phyloP scores from a whole-genome alignment of 805 yeast genomes.

The Saturnispora zaruensis region DNA sequence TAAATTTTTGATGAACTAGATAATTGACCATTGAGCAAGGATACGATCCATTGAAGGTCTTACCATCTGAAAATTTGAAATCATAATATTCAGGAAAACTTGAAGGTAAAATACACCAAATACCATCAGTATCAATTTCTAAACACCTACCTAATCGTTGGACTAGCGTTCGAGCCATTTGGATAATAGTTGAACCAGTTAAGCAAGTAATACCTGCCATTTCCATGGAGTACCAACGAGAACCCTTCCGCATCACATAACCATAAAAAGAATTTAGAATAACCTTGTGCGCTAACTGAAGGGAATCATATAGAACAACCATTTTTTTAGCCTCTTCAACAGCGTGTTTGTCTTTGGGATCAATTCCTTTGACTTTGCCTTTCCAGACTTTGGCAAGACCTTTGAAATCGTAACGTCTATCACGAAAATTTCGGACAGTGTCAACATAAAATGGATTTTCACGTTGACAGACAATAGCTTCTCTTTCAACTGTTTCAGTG shows the following conservation, averaged over 20 bases:
- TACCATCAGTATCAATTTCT: constrained; percentile 97
- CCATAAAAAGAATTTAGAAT: constrained; percentile 96
- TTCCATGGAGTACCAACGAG: constrained; percentile 99
- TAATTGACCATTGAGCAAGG: constrained; percentile 96
- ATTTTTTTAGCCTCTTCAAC: constrained; percentile 89
- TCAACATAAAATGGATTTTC: constrained; percentile 96
- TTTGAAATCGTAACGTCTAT: constrained; percentile 92
- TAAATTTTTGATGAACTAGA: constrained; percentile 80
- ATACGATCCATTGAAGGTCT: constrained; percentile 68
- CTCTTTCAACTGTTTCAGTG: constrained; percentile 78
- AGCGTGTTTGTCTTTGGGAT: constrained; percentile 45
- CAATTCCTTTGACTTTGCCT: constrained; percentile 55
- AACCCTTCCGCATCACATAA: constrained; percentile 97
- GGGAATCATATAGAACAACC: constrained; percentile 88
- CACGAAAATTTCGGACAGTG: constrained; percentile 91
- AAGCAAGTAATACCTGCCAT: constrained; percentile 99
- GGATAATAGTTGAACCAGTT: constrained; percentile 96
- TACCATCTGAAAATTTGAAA: constrained; percentile 68
- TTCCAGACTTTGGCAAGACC: constrained; percentile 93
- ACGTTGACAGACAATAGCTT: constrained; percentile 91
- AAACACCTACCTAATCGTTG: constrained; percentile 92
- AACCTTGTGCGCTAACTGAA: constrained; percentile 95
- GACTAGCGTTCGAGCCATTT: constrained; percentile 88
- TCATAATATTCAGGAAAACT: constrained; percentile 86
- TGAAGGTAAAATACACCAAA: constrained; percentile 95